A percentile compares a stretch with the other conserved stretches of the same genome.
Conservation (phyloP, 2,329 filamentous ascomycete genomes). For the Paecilomyces formosus region DNA sequence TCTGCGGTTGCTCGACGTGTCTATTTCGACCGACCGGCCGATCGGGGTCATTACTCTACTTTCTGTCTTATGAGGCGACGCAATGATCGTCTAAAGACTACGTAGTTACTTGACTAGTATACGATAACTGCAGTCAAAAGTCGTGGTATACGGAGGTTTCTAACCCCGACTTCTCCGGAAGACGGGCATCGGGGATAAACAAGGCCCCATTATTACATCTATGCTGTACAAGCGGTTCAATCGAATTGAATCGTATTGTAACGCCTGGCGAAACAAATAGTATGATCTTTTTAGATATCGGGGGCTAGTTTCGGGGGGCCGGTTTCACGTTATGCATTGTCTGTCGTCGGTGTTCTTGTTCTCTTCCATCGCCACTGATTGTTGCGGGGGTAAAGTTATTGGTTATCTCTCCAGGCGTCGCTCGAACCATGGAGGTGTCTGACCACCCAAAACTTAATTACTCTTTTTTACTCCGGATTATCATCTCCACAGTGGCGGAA, state of each 20-base stretch:
- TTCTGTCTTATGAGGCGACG: not conserved
- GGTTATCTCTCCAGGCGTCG: not conserved
- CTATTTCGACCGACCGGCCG: not conserved
- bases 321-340: not conserved
- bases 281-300: no score
- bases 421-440: not conserved
- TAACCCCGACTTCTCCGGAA: no score
- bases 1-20: not conserved
- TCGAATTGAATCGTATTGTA: no score
- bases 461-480: not conserved
- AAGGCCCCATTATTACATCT: no score
- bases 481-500: not conserved
- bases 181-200: no score
- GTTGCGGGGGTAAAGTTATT: not conserved
- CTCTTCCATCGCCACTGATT: not conserved
- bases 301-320: no score
- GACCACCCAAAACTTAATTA: not conserved
- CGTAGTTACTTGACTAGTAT: not conserved
- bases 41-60: not conserved
- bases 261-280: no score
- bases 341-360: not conserved
- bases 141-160: no score
- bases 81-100: not conserved
- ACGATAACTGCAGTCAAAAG: no score
- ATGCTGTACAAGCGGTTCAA: no score